These are phyloP conservation scores for Aaosphaeria pasadenensis DNA, from an alignment of 2,329 filamentous ascomycete genomes.

Conservation along the genomic window DNA sequence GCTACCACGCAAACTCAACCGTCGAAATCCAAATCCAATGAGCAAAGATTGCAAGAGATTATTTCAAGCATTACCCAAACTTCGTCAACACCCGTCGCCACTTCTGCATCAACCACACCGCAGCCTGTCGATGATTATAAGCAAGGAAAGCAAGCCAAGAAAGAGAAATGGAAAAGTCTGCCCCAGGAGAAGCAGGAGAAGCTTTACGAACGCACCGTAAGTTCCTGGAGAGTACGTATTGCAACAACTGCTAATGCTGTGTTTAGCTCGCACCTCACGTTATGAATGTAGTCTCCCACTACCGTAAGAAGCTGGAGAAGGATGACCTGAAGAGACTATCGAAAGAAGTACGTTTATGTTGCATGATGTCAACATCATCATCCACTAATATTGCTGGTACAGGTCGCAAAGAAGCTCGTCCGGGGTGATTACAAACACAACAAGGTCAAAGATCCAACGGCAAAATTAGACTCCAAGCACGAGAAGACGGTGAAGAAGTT, in stretches of 20 bases:
- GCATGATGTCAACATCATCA: neutral
- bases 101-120: slow-evolving; percentile 63
- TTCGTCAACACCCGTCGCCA: slow-evolving; percentile 50
- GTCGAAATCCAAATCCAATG: slow-evolving; percentile 66
- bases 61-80: slow-evolving; percentile 75
- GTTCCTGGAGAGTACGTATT: slow-evolving; percentile 29
- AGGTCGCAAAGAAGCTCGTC: slow-evolving; percentile 82
- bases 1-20: slow-evolving; percentile 59
- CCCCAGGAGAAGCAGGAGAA: slow-evolving; percentile 87
- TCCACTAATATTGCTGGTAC: slow-evolving; percentile 8
- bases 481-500: slow-evolving; percentile 78
- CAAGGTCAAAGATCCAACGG: slow-evolving; percentile 76
- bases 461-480: slow-evolving; percentile 70
- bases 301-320: slow-evolving; percentile 79
- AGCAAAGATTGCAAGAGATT: slow-evolving; percentile 72
- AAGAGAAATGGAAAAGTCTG: slow-evolving; percentile 68
- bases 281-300: slow-evolving; percentile 82
- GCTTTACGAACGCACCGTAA: slow-evolving; percentile 88
- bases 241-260: slow-evolving; percentile 5
- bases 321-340: slow-evolving; percentile 67
- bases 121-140: slow-evolving; percentile 56
- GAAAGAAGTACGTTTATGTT: slow-evolving; percentile 51
- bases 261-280: slow-evolving; percentile 76
- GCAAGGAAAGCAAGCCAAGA: slow-evolving; percentile 48
- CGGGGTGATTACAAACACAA: slow-evolving; percentile 88